These are phyloP conservation scores for Evansstolkia leycettana DNA, from an alignment of 495 filamentous ascomycete species.

Conservation along the genomic window DNA sequence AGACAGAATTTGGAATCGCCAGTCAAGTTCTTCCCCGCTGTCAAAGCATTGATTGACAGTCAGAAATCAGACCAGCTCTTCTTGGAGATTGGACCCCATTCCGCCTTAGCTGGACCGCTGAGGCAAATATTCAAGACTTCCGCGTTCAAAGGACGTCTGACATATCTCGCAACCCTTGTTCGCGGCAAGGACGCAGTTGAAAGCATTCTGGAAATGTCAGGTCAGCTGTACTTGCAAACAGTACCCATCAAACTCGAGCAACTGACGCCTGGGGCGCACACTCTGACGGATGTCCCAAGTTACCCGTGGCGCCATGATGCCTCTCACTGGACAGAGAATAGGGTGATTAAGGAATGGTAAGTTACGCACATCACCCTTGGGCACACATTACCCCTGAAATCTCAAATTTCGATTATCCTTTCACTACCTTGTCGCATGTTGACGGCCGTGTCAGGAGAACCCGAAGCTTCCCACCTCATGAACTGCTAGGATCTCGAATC, in stretches of 20 bases:
- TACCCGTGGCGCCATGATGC: conserved; percentile 19
- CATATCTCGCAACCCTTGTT: conserved; percentile 21
- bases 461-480: conserved; percentile 29
- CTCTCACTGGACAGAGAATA: conserved; percentile 8
- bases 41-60: too few species aligned
- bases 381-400: conserved; percentile 9
- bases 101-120: conserved; percentile 46
- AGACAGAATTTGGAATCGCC: too few species aligned
- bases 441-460: conserved; percentile 29
- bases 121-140: conserved; percentile 25
- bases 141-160: neutral
- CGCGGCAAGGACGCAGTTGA: conserved; percentile 8
- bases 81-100: conserved; percentile 53
- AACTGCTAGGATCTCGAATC: conserved; percentile 28
- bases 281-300: conserved; percentile 12
- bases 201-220: conserved; percentile 14
- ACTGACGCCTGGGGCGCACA: conserved; percentile 14
- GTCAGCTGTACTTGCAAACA: conserved; percentile 13
- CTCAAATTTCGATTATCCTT: conserved; percentile 12
- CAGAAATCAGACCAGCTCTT: conserved; percentile 20
- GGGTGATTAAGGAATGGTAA: conserved; percentile 15
- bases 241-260: conserved; percentile 8
- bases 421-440: conserved; percentile 16
- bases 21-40: too few species aligned
- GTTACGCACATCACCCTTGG: conserved; percentile 6